A percentile compares a stretch with the other conserved stretches of the same genome.
Evolutionary conservation across 2,329 filamentous ascomycete genomes (phyloP).

Genomic region (Rasamsonia emersonii): DNA sequence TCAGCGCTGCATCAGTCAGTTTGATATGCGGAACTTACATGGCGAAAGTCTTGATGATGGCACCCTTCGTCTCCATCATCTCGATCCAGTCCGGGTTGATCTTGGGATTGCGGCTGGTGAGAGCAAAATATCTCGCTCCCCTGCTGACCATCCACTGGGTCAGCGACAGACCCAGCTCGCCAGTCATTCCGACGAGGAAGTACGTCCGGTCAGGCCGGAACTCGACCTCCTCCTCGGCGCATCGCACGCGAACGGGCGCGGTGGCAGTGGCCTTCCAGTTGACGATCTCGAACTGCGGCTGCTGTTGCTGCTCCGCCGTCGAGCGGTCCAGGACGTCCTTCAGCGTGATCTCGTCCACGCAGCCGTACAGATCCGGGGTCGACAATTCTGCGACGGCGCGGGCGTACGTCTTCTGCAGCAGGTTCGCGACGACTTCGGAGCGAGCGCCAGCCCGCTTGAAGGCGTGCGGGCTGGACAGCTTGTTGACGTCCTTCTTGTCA

Average conservation of each 20-base stretch:
- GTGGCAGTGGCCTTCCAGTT: slow-evolving; percentile 5
- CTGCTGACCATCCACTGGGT: slow-evolving; percentile 8
- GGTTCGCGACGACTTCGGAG: too few species aligned
- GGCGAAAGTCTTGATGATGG: slow-evolving; percentile 4
- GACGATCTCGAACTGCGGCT: slow-evolving; percentile 1
- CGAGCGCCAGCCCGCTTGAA: too few species aligned
- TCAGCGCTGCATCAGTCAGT: slow-evolving; percentile 1
- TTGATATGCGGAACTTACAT: too few species aligned
- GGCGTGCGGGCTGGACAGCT: too few species aligned
- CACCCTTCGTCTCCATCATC: not conserved
- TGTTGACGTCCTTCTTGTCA: too few species aligned
- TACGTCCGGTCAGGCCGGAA: slow-evolving; percentile 8
- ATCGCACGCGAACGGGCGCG: slow-evolving; percentile 1
- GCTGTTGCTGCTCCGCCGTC: too few species aligned
- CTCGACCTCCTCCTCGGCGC: not conserved
- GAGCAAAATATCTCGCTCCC: slow-evolving; percentile 8
- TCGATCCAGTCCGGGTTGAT: slow-evolving; percentile 9
- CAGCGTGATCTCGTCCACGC: too few species aligned
- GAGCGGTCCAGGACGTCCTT: too few species aligned
- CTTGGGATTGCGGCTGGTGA: slow-evolving; percentile 10
- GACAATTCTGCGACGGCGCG: too few species aligned
- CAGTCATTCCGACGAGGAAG: slow-evolving; percentile 11
- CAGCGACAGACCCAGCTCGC: slow-evolving; percentile 8
- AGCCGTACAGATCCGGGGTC: too few species aligned
- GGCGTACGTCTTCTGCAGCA: too few species aligned